Evolutionary conservation across 2,329 filamentous ascomycete species (phyloP), one percentile per base, ranked within the genome.

Genomic region (Diaporthe vaccinii): DNA sequence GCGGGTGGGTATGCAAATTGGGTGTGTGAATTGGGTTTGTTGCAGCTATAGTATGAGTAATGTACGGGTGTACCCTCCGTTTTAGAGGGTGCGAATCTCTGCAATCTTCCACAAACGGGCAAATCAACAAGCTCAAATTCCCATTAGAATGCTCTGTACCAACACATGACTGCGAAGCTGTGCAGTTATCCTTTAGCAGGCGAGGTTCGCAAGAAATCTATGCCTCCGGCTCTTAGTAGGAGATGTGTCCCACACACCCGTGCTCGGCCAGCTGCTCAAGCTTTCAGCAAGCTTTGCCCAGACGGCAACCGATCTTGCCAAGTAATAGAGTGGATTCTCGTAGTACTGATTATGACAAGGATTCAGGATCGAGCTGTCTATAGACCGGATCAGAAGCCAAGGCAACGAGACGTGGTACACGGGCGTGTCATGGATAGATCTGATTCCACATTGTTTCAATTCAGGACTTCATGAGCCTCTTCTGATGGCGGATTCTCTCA

Each of bases 231-330:
- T 36, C 17, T 22, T n/a, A 58, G 20, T 28, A n/a, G 17, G 28
- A 58, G 12, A 58, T 31, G 22, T 5, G 3, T 22, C n/a, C 4
- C n/a, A 14, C 25, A 25, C 12, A 7, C 9, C 41, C 15, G 15
- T 34, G 25, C 61, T 67, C 49, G 61, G 28, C 41, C 61, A 15
- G 28, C 8, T 46, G 20, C 41, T 22, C 28, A 67, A 67, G 61
- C 61, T 67, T 67, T 67, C 20, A 20, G 59, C 61, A 67, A 67
- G 61, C 61, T 67, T 67, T 67, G 61, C 61, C 61, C 41, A 67
- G 61, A 3, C 61, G 61, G 25, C 2, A 67, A 28, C 28, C 17
- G 25, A 15, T 67, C 28, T 67, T 34, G 41, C 61, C 61, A 67
- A 67, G 61, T 9, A 3, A 67, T 15, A 34, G 12, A 15, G 12